Conservation (phyloP, 2,329 filamentous ascomycete species). For the Cladosporium sp. region DNA sequence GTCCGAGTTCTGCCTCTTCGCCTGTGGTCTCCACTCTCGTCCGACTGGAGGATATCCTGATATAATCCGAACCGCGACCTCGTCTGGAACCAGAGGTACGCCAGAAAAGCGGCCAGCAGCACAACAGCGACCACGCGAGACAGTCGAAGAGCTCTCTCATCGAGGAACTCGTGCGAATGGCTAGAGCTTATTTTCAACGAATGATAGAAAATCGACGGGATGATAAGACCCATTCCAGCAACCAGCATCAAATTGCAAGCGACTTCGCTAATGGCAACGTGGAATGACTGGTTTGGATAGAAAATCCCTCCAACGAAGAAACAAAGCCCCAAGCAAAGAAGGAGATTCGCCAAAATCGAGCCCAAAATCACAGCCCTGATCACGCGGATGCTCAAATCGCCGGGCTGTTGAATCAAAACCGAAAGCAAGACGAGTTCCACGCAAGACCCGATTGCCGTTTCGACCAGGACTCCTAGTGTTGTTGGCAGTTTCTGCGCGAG, state of each 20-base stretch:
- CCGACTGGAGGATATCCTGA: constrained; percentile 65
- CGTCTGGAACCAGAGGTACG: constrained; percentile 65
- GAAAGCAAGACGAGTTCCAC: constrained; percentile 82
- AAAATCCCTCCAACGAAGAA: constrained; percentile 72
- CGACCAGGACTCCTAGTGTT: constrained; percentile 58
- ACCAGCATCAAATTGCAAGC: constrained; percentile 72
- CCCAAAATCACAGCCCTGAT: constrained; percentile 79
- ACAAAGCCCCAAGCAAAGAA: constrained; percentile 75
- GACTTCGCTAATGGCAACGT: constrained; percentile 71
- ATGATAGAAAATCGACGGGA: constrained; percentile 52
- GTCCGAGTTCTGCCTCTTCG: constrained; percentile 51
- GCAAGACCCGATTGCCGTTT: constrained; percentile 56
- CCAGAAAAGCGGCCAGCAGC: constrained; percentile 61
- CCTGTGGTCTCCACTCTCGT: constrained; percentile 64
- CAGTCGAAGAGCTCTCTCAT: constrained; percentile 55
- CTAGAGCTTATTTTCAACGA: constrained; percentile 26
- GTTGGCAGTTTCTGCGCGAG: constrained; percentile 69
- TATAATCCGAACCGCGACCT: constrained; percentile 73
- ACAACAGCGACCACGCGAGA: constrained; percentile 67
- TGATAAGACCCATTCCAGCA: constrained; percentile 54
- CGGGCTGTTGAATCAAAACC: constrained; percentile 52
- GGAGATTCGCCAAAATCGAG: constrained; percentile 73
- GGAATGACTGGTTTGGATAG: constrained; percentile 65
- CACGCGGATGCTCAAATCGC: constrained; percentile 40
- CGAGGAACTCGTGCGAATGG: constrained; percentile 31